Evolutionary conservation across 495 filamentous ascomycete species (phyloP).

Genomic region (Daldinia grandis): DNA sequence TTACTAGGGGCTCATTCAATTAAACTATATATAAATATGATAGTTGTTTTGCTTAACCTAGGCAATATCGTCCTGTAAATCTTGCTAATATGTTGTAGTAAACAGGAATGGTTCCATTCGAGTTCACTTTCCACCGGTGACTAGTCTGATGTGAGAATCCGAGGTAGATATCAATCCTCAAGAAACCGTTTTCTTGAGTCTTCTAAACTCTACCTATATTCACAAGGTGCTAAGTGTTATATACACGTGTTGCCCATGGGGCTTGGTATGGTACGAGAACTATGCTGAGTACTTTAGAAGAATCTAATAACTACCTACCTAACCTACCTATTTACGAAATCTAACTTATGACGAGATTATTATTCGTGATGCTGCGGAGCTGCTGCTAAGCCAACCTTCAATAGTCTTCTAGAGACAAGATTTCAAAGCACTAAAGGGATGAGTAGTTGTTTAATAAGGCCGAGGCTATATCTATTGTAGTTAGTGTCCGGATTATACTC

Average conservation of each 20-base stretch:
- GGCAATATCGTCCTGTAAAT: too few species aligned
- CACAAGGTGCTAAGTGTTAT: neutral
- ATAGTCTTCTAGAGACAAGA: slow-evolving; percentile 3
- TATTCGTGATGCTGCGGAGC: neutral
- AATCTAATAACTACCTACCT: too few species aligned
- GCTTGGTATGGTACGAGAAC: neutral
- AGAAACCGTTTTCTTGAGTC: too few species aligned
- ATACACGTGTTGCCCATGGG: neutral
- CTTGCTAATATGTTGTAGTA: too few species aligned
- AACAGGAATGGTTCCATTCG: too few species aligned
- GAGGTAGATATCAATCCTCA: too few species aligned
- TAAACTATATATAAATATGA: neutral
- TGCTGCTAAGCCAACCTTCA: neutral
- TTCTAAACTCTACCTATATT: neutral
- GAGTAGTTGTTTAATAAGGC: slow-evolving; percentile 10
- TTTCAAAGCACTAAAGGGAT: slow-evolving; percentile 1
- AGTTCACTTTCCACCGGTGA: too few species aligned
- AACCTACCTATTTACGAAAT: neutral
- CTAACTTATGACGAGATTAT: neutral
- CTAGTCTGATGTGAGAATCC: too few species aligned
- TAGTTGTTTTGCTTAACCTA: too few species aligned
- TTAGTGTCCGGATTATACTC: slow-evolving; percentile 9
- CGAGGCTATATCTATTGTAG: slow-evolving; percentile 24
- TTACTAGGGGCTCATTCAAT: neutral
- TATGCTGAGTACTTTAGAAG: neutral